Percentiles rank a stretch among this genome's conserved stretches.
Conservation (phyloP, 129 eudicot species). For the Apium graveolens region DNA sequence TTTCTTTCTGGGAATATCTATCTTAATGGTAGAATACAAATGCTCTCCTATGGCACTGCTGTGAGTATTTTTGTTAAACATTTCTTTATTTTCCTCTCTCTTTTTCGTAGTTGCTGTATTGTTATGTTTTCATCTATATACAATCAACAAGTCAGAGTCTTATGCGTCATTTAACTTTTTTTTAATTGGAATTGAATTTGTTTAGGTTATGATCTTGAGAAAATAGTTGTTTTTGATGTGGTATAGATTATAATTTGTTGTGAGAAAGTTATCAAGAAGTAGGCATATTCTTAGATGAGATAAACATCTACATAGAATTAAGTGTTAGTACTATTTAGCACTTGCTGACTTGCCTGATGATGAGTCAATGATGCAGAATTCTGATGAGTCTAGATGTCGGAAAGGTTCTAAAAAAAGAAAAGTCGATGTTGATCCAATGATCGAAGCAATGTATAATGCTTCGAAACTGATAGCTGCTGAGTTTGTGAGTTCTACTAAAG, state of each 20-base stretch:
- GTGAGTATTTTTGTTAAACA: conserved; percentile 54
- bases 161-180: neutral
- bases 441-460: too few relatives aligned
- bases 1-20: conserved; percentile 70
- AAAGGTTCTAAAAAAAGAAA: too few relatives aligned
- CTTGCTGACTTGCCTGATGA: too few relatives aligned
- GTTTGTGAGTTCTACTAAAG: too few relatives aligned
- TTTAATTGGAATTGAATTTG: neutral
- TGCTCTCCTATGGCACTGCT: conserved; percentile 89
- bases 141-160: neutral
- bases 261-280: neutral
- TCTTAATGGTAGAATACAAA: conserved; percentile 85
- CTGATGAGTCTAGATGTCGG: too few relatives aligned
- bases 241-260: neutral
- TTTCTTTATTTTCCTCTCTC: too few relatives aligned
- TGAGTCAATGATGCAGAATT: too few relatives aligned
- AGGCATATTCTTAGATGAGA: neutral
- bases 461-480: too few relatives aligned
- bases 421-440: too few relatives aligned
- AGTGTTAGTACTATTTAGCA: too few relatives aligned
- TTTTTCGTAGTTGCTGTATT: too few relatives aligned
- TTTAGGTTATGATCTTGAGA: neutral
- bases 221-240: neutral
- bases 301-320: neutral
- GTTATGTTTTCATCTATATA: neutral